A percentile compares a stretch with the other conserved stretches of the same genome.
Evolutionary conservation across 2,329 filamentous ascomycete genomes (phyloP).

Genomic region (Arthrobotrys pseudoclavata): DNA sequence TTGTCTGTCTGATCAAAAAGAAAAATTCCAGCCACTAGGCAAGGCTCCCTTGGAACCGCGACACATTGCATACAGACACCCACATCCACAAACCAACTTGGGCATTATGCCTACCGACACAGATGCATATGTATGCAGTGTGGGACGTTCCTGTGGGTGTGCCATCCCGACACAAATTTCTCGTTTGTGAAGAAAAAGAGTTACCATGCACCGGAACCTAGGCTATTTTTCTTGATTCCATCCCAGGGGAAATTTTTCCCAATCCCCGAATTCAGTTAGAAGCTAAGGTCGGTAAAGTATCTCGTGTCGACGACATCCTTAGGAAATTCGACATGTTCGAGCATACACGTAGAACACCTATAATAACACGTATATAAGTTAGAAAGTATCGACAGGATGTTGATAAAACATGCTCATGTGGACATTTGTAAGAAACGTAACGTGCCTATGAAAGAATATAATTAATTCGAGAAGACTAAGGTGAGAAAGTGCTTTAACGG

Average conservation of each 20-base stretch:
- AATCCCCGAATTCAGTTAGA: too few relatives aligned
- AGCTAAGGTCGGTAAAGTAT: neutral
- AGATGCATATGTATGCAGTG: neutral
- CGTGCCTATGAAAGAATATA: neutral
- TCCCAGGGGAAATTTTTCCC: neutral
- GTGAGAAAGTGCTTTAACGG: constrained; percentile 26
- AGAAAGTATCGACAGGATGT: too few relatives aligned
- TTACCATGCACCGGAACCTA: too few relatives aligned
- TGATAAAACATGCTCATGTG: neutral
- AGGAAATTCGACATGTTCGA: too few relatives aligned
- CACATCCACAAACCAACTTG: neutral
- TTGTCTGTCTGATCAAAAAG: constrained; percentile 11
- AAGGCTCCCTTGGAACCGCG: constrained; percentile 58
- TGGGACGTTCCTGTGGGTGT: neutral
- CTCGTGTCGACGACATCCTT: constrained; percentile 1
- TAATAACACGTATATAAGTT: too few relatives aligned
- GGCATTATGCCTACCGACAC: neutral
- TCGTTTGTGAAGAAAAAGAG: too few relatives aligned
- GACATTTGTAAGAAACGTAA: neutral
- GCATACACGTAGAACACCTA: neutral
- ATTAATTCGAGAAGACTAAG: neutral
- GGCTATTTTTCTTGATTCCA: neutral
- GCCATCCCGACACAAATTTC: neutral
- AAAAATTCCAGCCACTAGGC: constrained; percentile 56
- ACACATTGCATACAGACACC: constrained; percentile 29